Conservation (phyloP, 2,329 filamentous ascomycete species). For the Lasiodiplodia citricola region DNA sequence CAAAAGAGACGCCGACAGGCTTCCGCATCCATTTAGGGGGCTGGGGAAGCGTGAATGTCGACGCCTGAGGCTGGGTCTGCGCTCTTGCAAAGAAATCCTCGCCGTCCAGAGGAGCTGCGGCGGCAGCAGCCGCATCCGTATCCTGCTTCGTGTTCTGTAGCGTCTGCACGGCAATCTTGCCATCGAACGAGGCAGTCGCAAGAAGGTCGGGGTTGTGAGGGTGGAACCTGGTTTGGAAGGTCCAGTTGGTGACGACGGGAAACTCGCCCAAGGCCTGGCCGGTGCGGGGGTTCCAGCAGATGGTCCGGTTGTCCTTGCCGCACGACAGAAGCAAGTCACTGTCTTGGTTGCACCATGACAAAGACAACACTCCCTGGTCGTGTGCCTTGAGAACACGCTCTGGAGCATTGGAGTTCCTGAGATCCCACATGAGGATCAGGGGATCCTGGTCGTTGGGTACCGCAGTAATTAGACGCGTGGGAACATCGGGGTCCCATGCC, state of each 20-base stretch:
- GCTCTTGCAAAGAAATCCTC: conserved; percentile 97
- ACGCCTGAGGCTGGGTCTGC: conserved; percentile 87
- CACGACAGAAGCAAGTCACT: conserved; percentile 87
- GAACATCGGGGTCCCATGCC: conserved; percentile 92
- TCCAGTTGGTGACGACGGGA: conserved; percentile 98
- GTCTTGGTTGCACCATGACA: conserved; percentile 95
- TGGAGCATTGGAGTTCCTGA: conserved; percentile 94
- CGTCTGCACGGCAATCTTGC: conserved; percentile 92
- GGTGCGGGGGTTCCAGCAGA: conserved; percentile 95
- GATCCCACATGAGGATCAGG: conserved; percentile 89
- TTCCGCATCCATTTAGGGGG: conserved; percentile 90
- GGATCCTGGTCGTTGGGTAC: conserved; percentile 89
- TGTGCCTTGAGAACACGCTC: conserved; percentile 90
- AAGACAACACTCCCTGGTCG: conserved; percentile 87
- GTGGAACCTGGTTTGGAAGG: conserved; percentile 93
- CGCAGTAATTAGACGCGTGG: conserved; percentile 91
- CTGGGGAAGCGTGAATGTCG: conserved; percentile 83
- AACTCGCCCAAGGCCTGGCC: conserved; percentile 89
- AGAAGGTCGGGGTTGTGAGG: conserved; percentile 90
- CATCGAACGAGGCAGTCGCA: conserved; percentile 95
- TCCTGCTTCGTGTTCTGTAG: conserved; percentile 90
- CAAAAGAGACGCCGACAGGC: conserved; percentile 86
- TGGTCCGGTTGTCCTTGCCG: conserved; percentile 93
- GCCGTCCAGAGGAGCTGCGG: conserved; percentile 72
- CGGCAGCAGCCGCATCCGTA: conserved; percentile 65